Evolutionary conservation across 2,329 filamentous ascomycete genomes (phyloP), one percentile per base, ranked within the genome.

Genomic region (Ascocoryne sarcoides): DNA sequence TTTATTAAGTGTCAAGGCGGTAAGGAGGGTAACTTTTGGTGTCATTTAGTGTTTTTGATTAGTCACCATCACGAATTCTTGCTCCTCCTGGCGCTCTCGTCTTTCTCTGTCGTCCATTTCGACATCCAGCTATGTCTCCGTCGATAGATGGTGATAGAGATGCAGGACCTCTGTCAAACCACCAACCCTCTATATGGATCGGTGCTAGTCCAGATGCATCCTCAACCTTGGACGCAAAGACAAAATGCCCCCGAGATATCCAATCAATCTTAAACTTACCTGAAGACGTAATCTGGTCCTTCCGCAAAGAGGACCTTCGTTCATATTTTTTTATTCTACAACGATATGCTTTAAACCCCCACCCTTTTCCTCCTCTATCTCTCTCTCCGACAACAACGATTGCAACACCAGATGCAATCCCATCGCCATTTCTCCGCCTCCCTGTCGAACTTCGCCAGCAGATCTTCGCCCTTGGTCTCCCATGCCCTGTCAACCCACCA

Each of bases 391-490:
- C 32, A 23, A n/a, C 32, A 19, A 10, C 12, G 36, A 19, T 15
- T 5, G 23, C 19, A 18, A 19, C 4, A 28, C 10, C 16, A 20
- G 23, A 7, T 12, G 12, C 7, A 26, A 26, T 28, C 32, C 29
- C 34, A 10, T 18, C 44, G 8, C 40, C 54, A 3, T 32, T 55
- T 19, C 45, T 55, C 7, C 40, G 39, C 15, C 42, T 55, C 10
- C 54, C 54, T 5, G 35, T 48, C 20, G 54, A 57, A 36, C 49
- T 55, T 17, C 46, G 53, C 8, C 40, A 46, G 32, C 32, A 46
- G 26, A 54, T 57, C 5, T 56, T 51, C 35, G 38, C 36, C 12
- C 36, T 46, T 29, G 45, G 49, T 2, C 41, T 53, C 3, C 36
- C 44, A 5, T 39, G 47, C 10, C 39, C 46, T 5, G 40, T 18